Percentiles rank a stretch among this genome's conserved stretches.
phyloP scores from a whole-genome alignment of 306 rosid genomes.

The Vigna unguiculata region DNA sequence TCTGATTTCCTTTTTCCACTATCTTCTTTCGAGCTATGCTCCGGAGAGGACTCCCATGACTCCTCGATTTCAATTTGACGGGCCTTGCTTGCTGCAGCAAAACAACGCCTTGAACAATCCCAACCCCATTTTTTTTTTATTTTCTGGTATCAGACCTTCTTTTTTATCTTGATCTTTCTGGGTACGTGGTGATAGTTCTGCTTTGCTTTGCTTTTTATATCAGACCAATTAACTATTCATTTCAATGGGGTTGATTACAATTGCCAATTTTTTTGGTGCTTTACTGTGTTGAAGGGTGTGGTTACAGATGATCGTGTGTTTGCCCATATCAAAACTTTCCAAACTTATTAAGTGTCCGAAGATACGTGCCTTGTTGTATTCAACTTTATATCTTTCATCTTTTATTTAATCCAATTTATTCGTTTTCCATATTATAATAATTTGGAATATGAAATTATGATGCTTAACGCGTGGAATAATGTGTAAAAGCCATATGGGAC shows the following conservation, averaged over 20 bases:
- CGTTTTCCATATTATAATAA: conserved; percentile 36
- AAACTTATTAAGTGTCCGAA: conserved; percentile 52
- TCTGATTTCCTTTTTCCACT: neutral
- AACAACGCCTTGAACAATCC: conserved; percentile 48
- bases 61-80: conserved; percentile 52
- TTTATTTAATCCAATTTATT: conserved; percentile 39
- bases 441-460: conserved; percentile 32
- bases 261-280: conserved; percentile 23
- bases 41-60: conserved; percentile 56
- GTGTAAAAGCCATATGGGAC: conserved; percentile 38
- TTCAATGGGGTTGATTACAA: no score
- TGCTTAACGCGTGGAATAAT: conserved; percentile 43
- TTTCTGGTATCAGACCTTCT: no score
- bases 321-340: conserved; percentile 41
- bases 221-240: neutral
- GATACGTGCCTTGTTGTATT: conserved; percentile 54
- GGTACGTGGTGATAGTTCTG: neutral
- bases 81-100: conserved; percentile 52
- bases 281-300: no score
- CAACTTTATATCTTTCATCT: conserved; percentile 41
- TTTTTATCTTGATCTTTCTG: neutral
- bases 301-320: no score
- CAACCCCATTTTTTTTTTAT: conserved; percentile 58
- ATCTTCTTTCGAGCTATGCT: neutral
- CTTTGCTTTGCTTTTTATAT: neutral